Evolutionary conservation across 257 asterid species (phyloP).

Genomic region (Solanum sejunctum): DNA sequence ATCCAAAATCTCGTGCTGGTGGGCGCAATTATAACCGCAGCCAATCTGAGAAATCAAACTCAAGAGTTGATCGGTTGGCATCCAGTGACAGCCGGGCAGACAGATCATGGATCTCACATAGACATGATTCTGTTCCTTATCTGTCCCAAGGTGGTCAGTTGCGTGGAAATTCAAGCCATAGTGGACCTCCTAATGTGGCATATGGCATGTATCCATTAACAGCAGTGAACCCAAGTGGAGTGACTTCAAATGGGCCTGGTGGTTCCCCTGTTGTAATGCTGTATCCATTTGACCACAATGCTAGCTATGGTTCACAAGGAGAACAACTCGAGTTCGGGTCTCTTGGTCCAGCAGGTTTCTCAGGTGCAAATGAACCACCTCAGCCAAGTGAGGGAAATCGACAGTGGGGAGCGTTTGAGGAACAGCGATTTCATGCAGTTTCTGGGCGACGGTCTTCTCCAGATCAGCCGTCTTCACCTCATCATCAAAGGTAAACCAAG

Average conservation of each 20-base stretch:
- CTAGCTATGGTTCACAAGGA: conserved; percentile 34
- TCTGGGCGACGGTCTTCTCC: conserved; percentile 52
- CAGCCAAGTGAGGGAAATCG: conserved; percentile 50
- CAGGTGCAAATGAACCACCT: conserved; percentile 47
- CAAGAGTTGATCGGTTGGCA: conserved; percentile 48
- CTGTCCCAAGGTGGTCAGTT: conserved; percentile 60
- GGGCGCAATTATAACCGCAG: conserved; percentile 46
- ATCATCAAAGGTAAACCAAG: conserved; percentile 62
- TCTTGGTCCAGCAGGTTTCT: conserved; percentile 53
- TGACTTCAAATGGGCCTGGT: conserved; percentile 48
- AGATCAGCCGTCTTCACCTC: conserved; percentile 83
- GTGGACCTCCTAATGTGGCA: conserved; percentile 40
- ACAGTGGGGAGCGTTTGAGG: conserved; percentile 35
- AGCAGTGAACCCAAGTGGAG: conserved; percentile 36
- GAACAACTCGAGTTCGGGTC: conserved; percentile 92
- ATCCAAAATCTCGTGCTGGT: conserved; percentile 53
- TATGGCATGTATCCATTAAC: conserved; percentile 56
- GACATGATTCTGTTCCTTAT: conserved; percentile 28
- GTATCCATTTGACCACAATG: conserved; percentile 54
- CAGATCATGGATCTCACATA: conserved; percentile 43
- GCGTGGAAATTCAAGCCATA: conserved; percentile 37
- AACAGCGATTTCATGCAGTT: conserved; percentile 43
- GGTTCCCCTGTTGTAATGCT: conserved; percentile 53
- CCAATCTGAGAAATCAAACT: conserved; percentile 55
- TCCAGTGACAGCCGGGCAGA: conserved; percentile 49